Percentiles rank a stretch among this genome's conserved stretches.
Conservation (phyloP, 257 asterid species). For the Fraxinus cuspidata region DNA sequence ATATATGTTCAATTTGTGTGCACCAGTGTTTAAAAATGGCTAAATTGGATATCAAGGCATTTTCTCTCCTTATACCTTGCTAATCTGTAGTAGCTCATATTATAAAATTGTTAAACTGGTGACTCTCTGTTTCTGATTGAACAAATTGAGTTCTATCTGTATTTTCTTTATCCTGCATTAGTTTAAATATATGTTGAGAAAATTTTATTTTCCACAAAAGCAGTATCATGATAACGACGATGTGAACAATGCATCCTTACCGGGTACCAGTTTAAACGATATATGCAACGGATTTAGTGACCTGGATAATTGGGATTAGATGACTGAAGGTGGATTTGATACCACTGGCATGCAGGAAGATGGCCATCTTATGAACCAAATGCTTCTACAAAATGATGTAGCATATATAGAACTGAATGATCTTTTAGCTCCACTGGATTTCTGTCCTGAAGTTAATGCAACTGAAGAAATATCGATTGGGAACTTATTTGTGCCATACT, state of each 20-base stretch:
- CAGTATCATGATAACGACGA: slow-evolving; percentile 30
- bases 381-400: slow-evolving; percentile 32
- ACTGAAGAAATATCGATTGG: slow-evolving; percentile 24
- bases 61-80: not conserved
- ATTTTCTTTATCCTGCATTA: not conserved
- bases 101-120: not conserved
- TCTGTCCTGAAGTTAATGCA: slow-evolving; percentile 29
- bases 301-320: slow-evolving; percentile 29
- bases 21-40: not conserved
- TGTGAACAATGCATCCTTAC: not conserved
- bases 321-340: slow-evolving; percentile 29
- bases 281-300: slow-evolving; percentile 45
- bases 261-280: slow-evolving; percentile 38
- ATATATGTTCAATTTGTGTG: not conserved
- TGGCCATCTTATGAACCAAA: slow-evolving; percentile 20
- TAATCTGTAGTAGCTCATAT: not conserved
- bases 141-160: not conserved
- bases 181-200: slow-evolving; percentile 17
- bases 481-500: slow-evolving; percentile 27
- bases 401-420: slow-evolving; percentile 63
- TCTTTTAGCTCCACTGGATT: slow-evolving; percentile 48
- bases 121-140: not conserved
- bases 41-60: not conserved
- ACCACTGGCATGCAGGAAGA: slow-evolving; percentile 29
- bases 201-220: slow-evolving; percentile 26